phyloP scores from a whole-genome alignment of 192 early-diverging fungal genomes.

The Rhizophlyctis rosea region DNA sequence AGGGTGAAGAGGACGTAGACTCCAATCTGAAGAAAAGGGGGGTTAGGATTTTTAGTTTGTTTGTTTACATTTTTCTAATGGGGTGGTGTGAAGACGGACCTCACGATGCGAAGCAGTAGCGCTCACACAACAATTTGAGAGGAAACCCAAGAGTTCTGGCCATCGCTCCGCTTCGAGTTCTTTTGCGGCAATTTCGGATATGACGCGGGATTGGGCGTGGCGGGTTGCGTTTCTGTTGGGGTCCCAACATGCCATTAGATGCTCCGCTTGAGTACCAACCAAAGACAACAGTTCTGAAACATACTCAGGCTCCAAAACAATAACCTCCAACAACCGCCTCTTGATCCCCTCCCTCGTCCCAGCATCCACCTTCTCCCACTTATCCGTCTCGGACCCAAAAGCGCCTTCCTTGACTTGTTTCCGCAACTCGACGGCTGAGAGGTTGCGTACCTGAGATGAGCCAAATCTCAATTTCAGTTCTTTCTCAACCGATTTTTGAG shows the following conservation, averaged over 20 bases:
- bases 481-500: too few relatives aligned
- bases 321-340: constrained; percentile 64
- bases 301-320: constrained; percentile 71
- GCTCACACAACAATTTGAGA: constrained; percentile 79
- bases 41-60: too few relatives aligned
- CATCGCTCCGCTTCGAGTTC: constrained; percentile 78
- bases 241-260: too few relatives aligned
- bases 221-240: constrained; percentile 68
- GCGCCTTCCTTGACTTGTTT: constrained; percentile 73
- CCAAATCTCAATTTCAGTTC: too few relatives aligned
- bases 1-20: constrained; percentile 82
- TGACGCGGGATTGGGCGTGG: constrained; percentile 81
- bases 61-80: too few relatives aligned
- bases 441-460: constrained; percentile 56
- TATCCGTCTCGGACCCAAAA: too few relatives aligned
- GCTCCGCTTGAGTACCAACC: too few relatives aligned
- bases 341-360: constrained; percentile 59
- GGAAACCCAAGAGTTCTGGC: constrained; percentile 72
- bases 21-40: too few relatives aligned
- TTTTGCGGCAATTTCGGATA: constrained; percentile 79
- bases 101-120: constrained; percentile 70
- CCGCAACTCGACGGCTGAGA: constrained; percentile 85
- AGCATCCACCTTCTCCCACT: constrained; percentile 69
- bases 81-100: too few relatives aligned
- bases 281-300: constrained; percentile 7